Evolutionary conservation across 108 stramenopile species (phyloP), one percentile per base, ranked within the genome.

Genomic region (Fistulifera solaris): DNA sequence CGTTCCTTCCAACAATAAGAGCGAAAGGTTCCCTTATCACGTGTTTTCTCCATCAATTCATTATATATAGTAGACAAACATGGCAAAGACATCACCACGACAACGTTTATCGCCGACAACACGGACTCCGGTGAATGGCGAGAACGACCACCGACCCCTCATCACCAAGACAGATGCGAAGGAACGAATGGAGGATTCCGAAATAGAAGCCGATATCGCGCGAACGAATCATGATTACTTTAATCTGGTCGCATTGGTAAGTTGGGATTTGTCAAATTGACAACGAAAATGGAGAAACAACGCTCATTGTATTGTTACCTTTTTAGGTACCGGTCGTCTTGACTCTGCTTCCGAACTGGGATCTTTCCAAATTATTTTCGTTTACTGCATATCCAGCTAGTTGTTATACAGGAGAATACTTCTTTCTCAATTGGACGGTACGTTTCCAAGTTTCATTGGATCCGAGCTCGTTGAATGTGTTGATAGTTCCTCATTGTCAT

Each of bases 211-310:
- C 15, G 80, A 87, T 44, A 56, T 64, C 50, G 73, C 73, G 0
- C 48, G 81, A 40, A 76, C 77, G 27, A 31, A 67, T 19, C 85
- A 87, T 54, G 85, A 87, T 68, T 77, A 64, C 44, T 87, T 83
- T 54, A 87, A 87, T 65, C 25, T 87, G 21, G 58, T 87, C 16
- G 66, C 72, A 39, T 49, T 87, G 45, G 78, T 76, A 69, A 40
- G 76, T 67, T 58, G 3, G 3, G 22, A 18, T 48, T 10, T 18
- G 17, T 18, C 12, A 16, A 16, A 16, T 13, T 48, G 40, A 40
- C 40, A 11, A 13, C 14, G 40, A 11, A 40, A 14, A 11, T 40
- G 40, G 40, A 13, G 40, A n/a, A n/a, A n/a, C n/a, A n/a, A n/a
- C n/a, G n/a, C n/a, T 13, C 13, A 48, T 17, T 13, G n/a, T 16